Evolutionary conservation across 305 asterid species (phyloP).

Genomic region (Lippia alba): DNA sequence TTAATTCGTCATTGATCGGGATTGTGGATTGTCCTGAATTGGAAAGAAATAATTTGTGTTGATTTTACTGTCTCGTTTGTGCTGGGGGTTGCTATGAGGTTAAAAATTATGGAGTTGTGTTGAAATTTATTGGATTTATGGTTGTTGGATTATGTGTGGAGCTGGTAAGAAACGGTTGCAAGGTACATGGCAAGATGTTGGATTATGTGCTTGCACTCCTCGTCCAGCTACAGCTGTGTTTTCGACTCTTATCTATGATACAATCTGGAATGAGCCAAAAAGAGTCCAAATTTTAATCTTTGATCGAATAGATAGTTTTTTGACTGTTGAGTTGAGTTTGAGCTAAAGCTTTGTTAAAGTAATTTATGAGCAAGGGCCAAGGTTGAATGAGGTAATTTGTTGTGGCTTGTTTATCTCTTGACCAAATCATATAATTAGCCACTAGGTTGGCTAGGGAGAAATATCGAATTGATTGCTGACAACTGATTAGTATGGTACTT

Average conservation of each 20-base stretch:
- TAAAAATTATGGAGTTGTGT: slow-evolving; percentile 4
- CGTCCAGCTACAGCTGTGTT: background rate
- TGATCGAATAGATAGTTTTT: slow-evolving; percentile 6
- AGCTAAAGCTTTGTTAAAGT: no score
- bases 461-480: background rate
- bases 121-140: slow-evolving; percentile 29
- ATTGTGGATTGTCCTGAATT: slow-evolving; percentile 29
- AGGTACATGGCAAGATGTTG: slow-evolving; percentile 9
- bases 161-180: background rate
- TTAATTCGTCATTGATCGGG: slow-evolving; percentile 34
- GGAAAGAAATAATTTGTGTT: background rate
- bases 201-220: background rate
- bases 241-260: slow-evolving; percentile 6
- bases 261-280: slow-evolving; percentile 1
- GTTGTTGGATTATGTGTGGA: slow-evolving; percentile 26
- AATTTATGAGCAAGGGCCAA: background rate
- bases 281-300: background rate
- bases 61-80: slow-evolving; percentile 1
- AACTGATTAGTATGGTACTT: background rate
- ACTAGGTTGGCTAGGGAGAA: slow-evolving; percentile 19
- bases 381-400: no score
- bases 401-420: background rate
- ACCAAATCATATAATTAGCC: no score
- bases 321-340: no score
- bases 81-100: slow-evolving; percentile 16